These are phyloP conservation scores for Lippia alba DNA, from an alignment of 305 asterid genomes.

Conservation along the genomic window DNA sequence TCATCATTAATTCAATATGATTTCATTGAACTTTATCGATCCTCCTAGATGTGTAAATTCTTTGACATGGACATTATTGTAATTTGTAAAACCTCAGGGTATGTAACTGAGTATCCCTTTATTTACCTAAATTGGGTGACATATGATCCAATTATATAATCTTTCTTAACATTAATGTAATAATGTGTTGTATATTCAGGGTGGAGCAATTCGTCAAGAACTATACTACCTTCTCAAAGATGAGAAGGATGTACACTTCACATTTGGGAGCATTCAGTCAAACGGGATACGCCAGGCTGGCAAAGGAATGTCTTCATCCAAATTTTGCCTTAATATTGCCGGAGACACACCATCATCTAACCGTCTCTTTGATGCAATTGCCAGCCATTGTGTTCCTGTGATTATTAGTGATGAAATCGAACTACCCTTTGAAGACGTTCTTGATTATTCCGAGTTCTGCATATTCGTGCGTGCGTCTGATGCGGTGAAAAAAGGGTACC, in stretches of 20 bases:
- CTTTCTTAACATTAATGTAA: neutral
- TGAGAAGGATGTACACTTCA: conserved; percentile 63
- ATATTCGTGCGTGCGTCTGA: conserved; percentile 63
- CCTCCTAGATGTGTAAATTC: too few relatives aligned
- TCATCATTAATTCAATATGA: too few relatives aligned
- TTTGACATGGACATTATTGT: too few relatives aligned
- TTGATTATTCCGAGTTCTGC: conserved; percentile 79
- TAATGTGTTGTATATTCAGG: conserved; percentile 47
- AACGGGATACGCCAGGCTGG: conserved; percentile 62
- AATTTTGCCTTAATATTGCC: conserved; percentile 88
- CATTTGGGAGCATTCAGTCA: conserved; percentile 60
- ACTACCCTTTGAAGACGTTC: conserved; percentile 79
- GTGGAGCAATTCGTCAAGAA: conserved; percentile 73
- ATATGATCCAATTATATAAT: neutral
- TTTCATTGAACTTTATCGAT: too few relatives aligned
- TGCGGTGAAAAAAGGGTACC: conserved; percentile 68
- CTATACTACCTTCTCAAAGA: conserved; percentile 75
- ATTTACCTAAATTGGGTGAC: neutral
- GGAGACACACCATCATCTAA: conserved; percentile 98
- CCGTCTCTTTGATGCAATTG: conserved; percentile 92
- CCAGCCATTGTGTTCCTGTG: conserved; percentile 91
- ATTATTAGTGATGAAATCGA: conserved; percentile 93
- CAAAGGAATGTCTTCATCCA: conserved; percentile 76
- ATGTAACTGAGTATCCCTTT: neutral
- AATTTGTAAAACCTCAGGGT: too few relatives aligned